These are phyloP conservation scores for Sinapis alba DNA, from an alignment of 441 rosid species.

Conservation along the genomic window DNA sequence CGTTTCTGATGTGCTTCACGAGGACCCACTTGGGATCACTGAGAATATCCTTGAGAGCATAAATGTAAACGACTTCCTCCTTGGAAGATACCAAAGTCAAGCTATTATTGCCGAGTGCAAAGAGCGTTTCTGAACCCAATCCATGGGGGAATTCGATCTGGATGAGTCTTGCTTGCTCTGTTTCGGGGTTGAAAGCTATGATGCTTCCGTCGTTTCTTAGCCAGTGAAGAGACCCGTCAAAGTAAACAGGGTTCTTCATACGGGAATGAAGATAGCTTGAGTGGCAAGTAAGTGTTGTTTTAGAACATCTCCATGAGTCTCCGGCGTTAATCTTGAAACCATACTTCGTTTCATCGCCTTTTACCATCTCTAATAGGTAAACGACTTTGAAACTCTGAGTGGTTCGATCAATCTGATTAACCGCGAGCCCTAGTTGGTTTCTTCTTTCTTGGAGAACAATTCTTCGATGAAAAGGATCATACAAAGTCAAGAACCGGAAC, in stretches of 20 bases:
- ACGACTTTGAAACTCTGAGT: slow-evolving; percentile 8
- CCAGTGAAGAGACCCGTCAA: slow-evolving; percentile 18
- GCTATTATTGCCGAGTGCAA: not conserved
- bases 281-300: not conserved
- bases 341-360: not conserved
- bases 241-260: not conserved
- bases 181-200: slow-evolving; percentile 9
- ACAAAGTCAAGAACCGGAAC: not conserved
- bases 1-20: not conserved
- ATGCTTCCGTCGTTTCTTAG: slow-evolving; percentile 22
- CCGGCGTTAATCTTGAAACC: not conserved
- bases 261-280: not conserved
- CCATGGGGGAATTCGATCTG: not conserved
- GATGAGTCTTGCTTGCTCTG: slow-evolving; percentile 1
- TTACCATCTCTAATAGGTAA: not conserved
- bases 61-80: not conserved
- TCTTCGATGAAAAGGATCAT: not conserved
- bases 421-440: not conserved
- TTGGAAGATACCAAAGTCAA: not conserved
- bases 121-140: not conserved
- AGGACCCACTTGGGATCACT: slow-evolving; percentile 23
- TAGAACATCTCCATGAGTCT: not conserved
- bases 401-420: slow-evolving; percentile 3
- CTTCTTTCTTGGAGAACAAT: not conserved
- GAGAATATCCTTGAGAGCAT: not conserved